Conservation (phyloP, 2,329 filamentous ascomycete genomes). For the Claviceps cyperi region DNA sequence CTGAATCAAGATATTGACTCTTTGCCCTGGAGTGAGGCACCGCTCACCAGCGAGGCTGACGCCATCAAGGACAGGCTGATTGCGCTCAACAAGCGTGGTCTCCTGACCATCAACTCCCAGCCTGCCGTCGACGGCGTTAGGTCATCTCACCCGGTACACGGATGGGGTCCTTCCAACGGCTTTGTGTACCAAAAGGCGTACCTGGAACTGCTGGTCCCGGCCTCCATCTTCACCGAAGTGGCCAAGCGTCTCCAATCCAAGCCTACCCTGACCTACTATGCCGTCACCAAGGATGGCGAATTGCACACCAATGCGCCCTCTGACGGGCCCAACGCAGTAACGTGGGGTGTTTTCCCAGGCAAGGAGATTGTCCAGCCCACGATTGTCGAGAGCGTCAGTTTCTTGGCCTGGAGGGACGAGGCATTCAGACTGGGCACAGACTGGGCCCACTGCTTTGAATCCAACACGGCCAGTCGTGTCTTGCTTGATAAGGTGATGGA, state of each 20-base stretch:
- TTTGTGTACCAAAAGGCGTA: constrained; percentile 99
- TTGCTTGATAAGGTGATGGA: constrained; percentile 76
- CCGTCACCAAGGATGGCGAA: constrained; percentile 70
- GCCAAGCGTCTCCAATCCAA: constrained; percentile 63
- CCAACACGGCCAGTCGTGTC: constrained; percentile 59
- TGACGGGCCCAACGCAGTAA: constrained; percentile 92
- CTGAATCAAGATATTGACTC: constrained; percentile 66
- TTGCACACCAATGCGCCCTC: constrained; percentile 72
- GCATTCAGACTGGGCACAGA: constrained; percentile 85
- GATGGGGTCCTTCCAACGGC: constrained; percentile 88
- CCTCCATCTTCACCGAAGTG: constrained; percentile 63
- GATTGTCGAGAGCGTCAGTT: constrained; percentile 96
- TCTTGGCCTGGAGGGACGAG: constrained; percentile 97
- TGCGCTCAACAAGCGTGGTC: constrained; percentile 67
- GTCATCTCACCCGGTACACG: constrained; percentile 73
- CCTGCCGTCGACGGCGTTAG: constrained; percentile 84
- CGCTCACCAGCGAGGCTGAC: constrained; percentile 71
- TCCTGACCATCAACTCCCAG: constrained; percentile 95
- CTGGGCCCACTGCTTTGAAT: constrained; percentile 84
- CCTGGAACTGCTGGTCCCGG: constrained; percentile 77
- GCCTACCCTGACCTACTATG: constrained; percentile 82
- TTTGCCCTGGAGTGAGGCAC: constrained; percentile 86
- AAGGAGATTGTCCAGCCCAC: constrained; percentile 99
- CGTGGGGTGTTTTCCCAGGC: constrained; percentile 97
- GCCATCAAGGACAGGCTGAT: constrained; percentile 64